A percentile compares a stretch with the other conserved stretches of the same genome.
These are phyloP conservation scores for Prunus dulcis DNA, from an alignment of 306 rosid species.

Conservation along the genomic window DNA sequence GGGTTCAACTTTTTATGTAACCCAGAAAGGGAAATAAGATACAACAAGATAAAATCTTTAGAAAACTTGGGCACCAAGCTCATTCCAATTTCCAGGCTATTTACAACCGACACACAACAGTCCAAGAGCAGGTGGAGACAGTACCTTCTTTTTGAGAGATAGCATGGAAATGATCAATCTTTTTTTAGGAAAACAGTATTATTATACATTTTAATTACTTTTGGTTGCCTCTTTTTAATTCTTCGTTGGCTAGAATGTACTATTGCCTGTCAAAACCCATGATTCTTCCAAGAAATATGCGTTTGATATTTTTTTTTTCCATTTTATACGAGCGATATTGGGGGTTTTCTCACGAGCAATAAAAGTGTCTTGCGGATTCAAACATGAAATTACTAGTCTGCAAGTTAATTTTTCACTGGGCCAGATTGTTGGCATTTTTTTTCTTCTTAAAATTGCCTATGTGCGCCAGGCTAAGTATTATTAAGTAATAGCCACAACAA, in stretches of 20 bases:
- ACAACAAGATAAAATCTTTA: not conserved
- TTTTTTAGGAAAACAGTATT: not conserved
- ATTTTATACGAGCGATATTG: not conserved
- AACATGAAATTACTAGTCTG: rapidly evolving
- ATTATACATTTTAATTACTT: not conserved
- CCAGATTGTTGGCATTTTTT: too few relatives aligned
- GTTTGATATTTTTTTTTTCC: not conserved
- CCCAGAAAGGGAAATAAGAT: not conserved
- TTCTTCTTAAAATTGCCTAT: too few relatives aligned
- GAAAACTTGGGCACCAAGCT: constrained; percentile 4
- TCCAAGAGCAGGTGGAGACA: constrained; percentile 24
- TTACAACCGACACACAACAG: constrained; percentile 7
- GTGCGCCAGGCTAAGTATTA: too few relatives aligned
- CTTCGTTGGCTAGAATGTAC: not conserved
- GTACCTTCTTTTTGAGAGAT: not conserved
- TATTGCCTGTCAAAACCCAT: not conserved
- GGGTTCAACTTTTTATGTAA: constrained; percentile 1
- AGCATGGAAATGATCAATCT: not conserved
- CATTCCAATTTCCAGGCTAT: constrained; percentile 6
- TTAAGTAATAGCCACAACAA: too few relatives aligned
- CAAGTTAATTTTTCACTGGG: too few relatives aligned
- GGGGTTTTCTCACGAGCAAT: too few relatives aligned
- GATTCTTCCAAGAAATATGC: not conserved
- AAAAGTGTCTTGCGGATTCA: too few relatives aligned
- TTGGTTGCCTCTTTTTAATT: not conserved